These are phyloP conservation scores for Patellifolia procumbens DNA, from an alignment of 179 eudicot genomes.

Conservation along the genomic window DNA sequence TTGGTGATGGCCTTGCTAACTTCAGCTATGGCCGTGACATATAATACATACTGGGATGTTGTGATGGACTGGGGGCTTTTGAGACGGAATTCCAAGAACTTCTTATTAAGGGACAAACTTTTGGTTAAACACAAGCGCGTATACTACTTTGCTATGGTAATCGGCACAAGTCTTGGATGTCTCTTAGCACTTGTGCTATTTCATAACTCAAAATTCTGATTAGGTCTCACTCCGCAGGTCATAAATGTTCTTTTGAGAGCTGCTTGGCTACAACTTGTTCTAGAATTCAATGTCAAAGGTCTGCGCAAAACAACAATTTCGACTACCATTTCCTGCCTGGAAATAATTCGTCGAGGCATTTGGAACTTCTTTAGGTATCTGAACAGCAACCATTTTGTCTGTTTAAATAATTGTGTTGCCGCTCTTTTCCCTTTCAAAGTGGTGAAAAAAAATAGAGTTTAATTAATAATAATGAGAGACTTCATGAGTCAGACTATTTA, in stretches of 20 bases:
- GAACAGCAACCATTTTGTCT: not conserved
- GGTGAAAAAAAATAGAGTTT: not conserved
- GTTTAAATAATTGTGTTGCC: not conserved
- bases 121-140: constrained; percentile 49
- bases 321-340: constrained; percentile 58
- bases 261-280: constrained; percentile 69
- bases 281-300: constrained; percentile 44
- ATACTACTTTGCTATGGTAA: constrained; percentile 64
- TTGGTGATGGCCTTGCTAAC: constrained; percentile 48
- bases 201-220: not conserved
- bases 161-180: not conserved
- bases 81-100: constrained; percentile 49
- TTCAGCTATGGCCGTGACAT: constrained; percentile 52
- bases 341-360: constrained; percentile 70
- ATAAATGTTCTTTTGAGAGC: constrained; percentile 57
- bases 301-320: constrained; percentile 49
- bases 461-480: not conserved
- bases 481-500: not conserved
- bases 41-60: constrained; percentile 69
- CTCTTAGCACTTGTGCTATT: not conserved
- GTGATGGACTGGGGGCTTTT: constrained; percentile 69
- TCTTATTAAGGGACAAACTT: constrained; percentile 51
- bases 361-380: constrained; percentile 79
- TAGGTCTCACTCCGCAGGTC: constrained; percentile 40
- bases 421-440: not conserved